Percentiles rank a stretch among this genome's conserved stretches.
Conservation (phyloP, 1,284 basidiomycete species). For the Cutaneotrichosporon arboriforme region DNA sequence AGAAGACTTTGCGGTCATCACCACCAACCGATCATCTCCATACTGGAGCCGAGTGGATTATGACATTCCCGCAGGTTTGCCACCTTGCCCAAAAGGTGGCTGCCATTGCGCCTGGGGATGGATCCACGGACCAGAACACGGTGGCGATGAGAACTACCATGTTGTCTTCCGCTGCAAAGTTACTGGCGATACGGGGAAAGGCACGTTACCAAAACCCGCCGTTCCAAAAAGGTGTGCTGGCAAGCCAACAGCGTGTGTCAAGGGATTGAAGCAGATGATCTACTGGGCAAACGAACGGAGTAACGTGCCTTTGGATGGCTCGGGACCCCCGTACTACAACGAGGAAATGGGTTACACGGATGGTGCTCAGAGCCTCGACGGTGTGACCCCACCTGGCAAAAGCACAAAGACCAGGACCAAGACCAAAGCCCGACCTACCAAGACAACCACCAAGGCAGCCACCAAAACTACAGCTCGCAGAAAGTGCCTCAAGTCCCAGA, state of each 20-base stretch:
- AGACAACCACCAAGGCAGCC: too few relatives aligned
- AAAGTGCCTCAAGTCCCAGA: too few relatives aligned
- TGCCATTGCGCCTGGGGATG: slow-evolving; percentile 69
- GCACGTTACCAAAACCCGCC: slow-evolving; percentile 19
- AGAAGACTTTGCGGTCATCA: slow-evolving; percentile 64
- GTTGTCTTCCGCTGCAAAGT: slow-evolving; percentile 36
- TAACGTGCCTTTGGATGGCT: too few relatives aligned
- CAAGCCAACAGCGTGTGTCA: slow-evolving; percentile 21
- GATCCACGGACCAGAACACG: slow-evolving; percentile 48
- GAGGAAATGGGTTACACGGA: slow-evolving; percentile 45
- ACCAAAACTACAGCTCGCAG: too few relatives aligned
- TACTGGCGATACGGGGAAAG: slow-evolving; percentile 31
- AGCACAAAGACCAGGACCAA: too few relatives aligned
- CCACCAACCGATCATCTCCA: slow-evolving; percentile 64
- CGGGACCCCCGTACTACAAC: slow-evolving; percentile 53
- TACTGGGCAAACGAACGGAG: slow-evolving; percentile 6
- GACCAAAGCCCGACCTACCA: too few relatives aligned
- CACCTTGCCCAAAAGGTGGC: slow-evolving; percentile 58
- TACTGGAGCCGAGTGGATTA: slow-evolving; percentile 62
- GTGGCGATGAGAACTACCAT: slow-evolving; percentile 31
- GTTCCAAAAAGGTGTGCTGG: slow-evolving; percentile 15
- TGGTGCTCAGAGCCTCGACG: slow-evolving; percentile 40
- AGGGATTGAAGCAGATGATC: slow-evolving; percentile 20
- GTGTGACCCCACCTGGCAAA: too few relatives aligned
- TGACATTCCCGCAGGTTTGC: slow-evolving; percentile 60